Conservation (phyloP, 2,329 filamentous ascomycete genomes). For the Talaromyces rugulosus region DNA sequence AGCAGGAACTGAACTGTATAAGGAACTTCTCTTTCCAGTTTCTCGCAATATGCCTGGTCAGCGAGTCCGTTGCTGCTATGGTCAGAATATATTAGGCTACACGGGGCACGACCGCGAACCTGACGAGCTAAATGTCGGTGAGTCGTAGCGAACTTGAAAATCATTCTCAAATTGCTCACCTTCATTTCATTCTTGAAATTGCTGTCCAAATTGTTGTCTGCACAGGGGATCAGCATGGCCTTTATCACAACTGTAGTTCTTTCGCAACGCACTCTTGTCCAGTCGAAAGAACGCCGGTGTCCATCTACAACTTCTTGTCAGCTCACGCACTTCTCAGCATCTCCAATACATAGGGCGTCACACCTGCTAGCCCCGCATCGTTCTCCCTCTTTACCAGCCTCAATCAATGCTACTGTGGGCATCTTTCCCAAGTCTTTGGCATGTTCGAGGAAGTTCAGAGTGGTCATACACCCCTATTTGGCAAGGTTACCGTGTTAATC, state of each 20-base stretch:
- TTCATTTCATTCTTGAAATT: conserved; percentile 2
- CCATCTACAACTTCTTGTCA: conserved; percentile 26
- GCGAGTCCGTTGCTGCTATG: neutral
- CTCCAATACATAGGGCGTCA: neutral
- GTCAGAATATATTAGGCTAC: neutral
- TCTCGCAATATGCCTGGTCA: conserved; percentile 30
- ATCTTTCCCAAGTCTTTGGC: conserved; percentile 30
- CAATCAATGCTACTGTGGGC: conserved; percentile 36
- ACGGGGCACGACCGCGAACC: neutral
- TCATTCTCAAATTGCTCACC: neutral
- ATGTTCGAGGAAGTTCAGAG: conserved; percentile 39
- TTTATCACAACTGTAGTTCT: conserved; percentile 19
- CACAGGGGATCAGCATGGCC: conserved; percentile 28
- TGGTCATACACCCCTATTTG: conserved; percentile 29
- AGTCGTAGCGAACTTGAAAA: neutral
- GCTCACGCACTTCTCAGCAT: neutral
- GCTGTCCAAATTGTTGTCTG: conserved; percentile 2
- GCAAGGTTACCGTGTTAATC: neutral
- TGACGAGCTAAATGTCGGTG: neutral
- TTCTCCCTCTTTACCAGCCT: conserved; percentile 37
- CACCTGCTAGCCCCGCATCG: conserved; percentile 30
- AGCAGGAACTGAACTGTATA: conserved; percentile 34
- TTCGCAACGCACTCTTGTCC: conserved; percentile 25
- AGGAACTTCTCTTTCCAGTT: conserved; percentile 33
- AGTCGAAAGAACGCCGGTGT: conserved; percentile 41